A percentile compares a stretch with the other conserved stretches of the same genome.
These are phyloP conservation scores for Fusarium vanettenii DNA, from an alignment of 2,329 filamentous ascomycete genomes.

Conservation along the genomic window DNA sequence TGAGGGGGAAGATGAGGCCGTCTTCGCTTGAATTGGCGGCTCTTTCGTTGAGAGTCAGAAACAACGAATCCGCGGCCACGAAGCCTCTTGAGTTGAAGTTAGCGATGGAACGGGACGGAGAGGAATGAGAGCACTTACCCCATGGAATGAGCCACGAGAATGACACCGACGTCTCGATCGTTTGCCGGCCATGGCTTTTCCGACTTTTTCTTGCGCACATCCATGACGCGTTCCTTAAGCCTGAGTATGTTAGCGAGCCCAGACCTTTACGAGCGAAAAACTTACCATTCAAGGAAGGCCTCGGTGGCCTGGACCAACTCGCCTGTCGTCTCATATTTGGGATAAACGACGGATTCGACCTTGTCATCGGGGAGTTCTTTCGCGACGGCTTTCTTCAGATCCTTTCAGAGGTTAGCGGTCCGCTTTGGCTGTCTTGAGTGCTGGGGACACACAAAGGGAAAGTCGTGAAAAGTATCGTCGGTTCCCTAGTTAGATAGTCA, in stretches of 20 bases:
- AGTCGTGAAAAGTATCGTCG: conserved; percentile 76
- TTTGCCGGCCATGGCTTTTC: conserved; percentile 80
- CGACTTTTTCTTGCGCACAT: conserved; percentile 76
- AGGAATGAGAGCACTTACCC: conserved; percentile 56
- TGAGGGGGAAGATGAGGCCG: conserved; percentile 78
- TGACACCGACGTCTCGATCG: conserved; percentile 82
- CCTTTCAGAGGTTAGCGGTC: conserved; percentile 43
- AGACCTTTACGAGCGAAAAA: neutral
- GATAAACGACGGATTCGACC: conserved; percentile 73
- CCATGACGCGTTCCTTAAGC: conserved; percentile 85
- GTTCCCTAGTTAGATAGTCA: conserved; percentile 61
- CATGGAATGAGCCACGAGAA: conserved; percentile 87
- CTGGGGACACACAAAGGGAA: conserved; percentile 63
- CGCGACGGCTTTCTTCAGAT: conserved; percentile 69
- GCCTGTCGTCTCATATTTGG: conserved; percentile 78
- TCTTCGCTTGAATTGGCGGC: conserved; percentile 50
- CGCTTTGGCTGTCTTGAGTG: neutral
- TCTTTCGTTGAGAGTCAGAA: conserved; percentile 76
- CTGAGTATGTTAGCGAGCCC: conserved; percentile 51
- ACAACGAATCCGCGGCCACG: conserved; percentile 83
- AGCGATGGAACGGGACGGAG: neutral
- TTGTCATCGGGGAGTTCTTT: conserved; percentile 70
- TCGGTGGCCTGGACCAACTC: conserved; percentile 66
- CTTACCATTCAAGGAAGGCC: conserved; percentile 61
- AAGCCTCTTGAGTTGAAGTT: conserved; percentile 70